Evolutionary conservation across 2,329 filamentous ascomycete species (phyloP).

Genomic region (Fusarium nygamai): DNA sequence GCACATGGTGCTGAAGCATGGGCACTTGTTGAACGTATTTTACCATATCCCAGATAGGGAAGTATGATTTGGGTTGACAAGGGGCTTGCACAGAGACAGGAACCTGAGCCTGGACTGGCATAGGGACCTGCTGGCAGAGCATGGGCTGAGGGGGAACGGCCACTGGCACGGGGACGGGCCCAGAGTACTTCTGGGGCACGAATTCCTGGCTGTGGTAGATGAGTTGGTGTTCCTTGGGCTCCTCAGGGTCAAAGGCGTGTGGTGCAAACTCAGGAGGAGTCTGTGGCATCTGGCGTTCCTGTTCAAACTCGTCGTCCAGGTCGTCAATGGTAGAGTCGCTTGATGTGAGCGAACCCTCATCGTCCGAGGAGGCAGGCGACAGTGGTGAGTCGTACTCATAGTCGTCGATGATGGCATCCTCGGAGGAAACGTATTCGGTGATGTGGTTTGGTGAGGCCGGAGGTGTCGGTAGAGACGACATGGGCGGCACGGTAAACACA

Average conservation of each 20-base stretch:
- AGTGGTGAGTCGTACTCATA: slow-evolving; percentile 58
- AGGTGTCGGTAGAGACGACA: slow-evolving; percentile 50
- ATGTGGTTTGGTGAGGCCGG: slow-evolving; percentile 56
- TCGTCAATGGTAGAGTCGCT: slow-evolving; percentile 64
- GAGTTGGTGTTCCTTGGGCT: slow-evolving; percentile 51
- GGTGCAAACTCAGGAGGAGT: slow-evolving; percentile 54
- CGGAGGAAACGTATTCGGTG: slow-evolving; percentile 58
- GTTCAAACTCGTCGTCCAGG: slow-evolving; percentile 59
- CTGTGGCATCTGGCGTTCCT: slow-evolving; percentile 54
- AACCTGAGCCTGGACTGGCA: slow-evolving; percentile 49
- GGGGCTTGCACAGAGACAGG: slow-evolving; percentile 50
- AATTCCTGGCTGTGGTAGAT: slow-evolving; percentile 59
- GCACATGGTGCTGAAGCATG: slow-evolving; percentile 59
- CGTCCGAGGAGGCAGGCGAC: slow-evolving; percentile 64
- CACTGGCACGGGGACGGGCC: slow-evolving; percentile 47
- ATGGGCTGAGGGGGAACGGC: slow-evolving; percentile 40
- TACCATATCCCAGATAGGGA: slow-evolving; percentile 63
- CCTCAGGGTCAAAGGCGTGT: slow-evolving; percentile 59
- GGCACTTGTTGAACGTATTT: slow-evolving; percentile 62
- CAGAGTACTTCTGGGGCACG: slow-evolving; percentile 57
- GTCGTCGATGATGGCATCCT: slow-evolving; percentile 57
- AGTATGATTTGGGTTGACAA: slow-evolving; percentile 59
- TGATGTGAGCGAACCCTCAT: slow-evolving; percentile 66
- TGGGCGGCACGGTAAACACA: slow-evolving; percentile 69
- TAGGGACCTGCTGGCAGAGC: slow-evolving; percentile 46